Evolutionary conservation across 805 yeast species (phyloP).

Genomic region (Zygoascus biomembranicola): DNA sequence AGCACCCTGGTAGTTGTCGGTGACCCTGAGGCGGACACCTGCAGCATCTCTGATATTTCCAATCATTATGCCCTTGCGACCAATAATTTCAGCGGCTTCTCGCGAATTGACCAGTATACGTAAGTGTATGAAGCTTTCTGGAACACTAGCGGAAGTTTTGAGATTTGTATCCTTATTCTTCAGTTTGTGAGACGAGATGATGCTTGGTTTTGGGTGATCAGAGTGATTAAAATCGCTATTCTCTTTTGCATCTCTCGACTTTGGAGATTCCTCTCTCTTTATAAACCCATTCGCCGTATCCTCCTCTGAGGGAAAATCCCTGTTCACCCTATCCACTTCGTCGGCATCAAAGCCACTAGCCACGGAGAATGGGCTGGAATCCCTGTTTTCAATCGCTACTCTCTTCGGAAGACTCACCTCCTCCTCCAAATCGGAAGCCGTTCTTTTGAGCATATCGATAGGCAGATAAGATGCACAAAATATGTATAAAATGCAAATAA

Average conservation of each 20-base stretch:
- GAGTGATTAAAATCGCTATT: not conserved
- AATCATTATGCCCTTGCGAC: slow-evolving; percentile 72
- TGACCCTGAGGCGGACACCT: slow-evolving; percentile 56
- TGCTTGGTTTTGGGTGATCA: not conserved
- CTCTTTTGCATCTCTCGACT: not conserved
- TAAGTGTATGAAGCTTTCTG: slow-evolving; percentile 40
- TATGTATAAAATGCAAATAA: not conserved
- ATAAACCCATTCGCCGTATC: not conserved
- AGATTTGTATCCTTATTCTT: not conserved
- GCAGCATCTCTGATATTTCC: slow-evolving; percentile 55
- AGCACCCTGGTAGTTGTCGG: slow-evolving; percentile 62
- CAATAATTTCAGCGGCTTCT: slow-evolving; percentile 69
- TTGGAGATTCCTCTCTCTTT: not conserved
- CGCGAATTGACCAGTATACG: slow-evolving; percentile 69
- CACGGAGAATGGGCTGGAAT: slow-evolving; percentile 6
- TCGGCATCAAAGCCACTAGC: slow-evolving; percentile 5
- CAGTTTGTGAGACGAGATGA: not conserved
- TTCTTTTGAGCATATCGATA: slow-evolving; percentile 3
- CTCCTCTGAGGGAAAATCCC: not conserved
- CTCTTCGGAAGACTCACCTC: slow-evolving; percentile 6
- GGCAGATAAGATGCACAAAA: not conserved
- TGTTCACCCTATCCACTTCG: not conserved
- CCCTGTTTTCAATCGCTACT: slow-evolving; percentile 9
- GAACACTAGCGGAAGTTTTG: not conserved
- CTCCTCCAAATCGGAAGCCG: slow-evolving; percentile 4